Base-by-base conservation (phyloP, 441 rosid species). In the Gossypium davidsonii region DNA sequence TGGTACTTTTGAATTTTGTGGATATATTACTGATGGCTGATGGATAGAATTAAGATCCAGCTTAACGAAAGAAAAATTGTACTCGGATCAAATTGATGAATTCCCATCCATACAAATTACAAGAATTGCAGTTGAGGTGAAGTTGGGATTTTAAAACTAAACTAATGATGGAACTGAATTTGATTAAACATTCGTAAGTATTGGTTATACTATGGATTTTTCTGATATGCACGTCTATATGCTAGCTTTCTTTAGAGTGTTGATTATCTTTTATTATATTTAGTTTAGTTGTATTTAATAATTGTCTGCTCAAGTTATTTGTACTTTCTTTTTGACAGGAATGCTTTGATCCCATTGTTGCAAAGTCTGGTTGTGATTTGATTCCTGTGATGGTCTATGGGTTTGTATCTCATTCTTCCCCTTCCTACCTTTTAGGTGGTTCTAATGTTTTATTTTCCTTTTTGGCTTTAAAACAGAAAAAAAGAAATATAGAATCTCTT, bases 361-460 rank as follows among this genome's bases (percentile, higher is more conserved):
- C 93, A 64, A 72, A 81, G 71, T 83, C 83, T 64, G 95, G 97
- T 31, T 91, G 89, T 75, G 91, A 95, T 86, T 90, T 96, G 78
- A 91, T 96, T 82, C 97, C 97, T 76, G 83, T 85, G 62, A 96
- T 93, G 99, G 97, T 96, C 77, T 87, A 88, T 70, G 98, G 99
- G 99, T 96, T 8, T 34, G 63, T 26, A 25, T 58, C 3, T 15
- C n/a, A 6, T 37, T 17, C 8, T 9, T 17, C 67, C 48, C 14
- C n/a, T 3, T 3, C n/a, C 48, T 60, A 4, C 65, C 18, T 59
- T 59, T 14, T 26, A 8, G 64, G n/a, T 9, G 28, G 51, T 39
- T 64, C 26, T 64, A 9, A 42, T 28, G 20, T 28, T 31, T 7
- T 59, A 59, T 37, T 21, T 58, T 37, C 9, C 8, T 3, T 63